phyloP scores from a whole-genome alignment of 2,329 filamentous ascomycete genomes.

The Alternaria solani region DNA sequence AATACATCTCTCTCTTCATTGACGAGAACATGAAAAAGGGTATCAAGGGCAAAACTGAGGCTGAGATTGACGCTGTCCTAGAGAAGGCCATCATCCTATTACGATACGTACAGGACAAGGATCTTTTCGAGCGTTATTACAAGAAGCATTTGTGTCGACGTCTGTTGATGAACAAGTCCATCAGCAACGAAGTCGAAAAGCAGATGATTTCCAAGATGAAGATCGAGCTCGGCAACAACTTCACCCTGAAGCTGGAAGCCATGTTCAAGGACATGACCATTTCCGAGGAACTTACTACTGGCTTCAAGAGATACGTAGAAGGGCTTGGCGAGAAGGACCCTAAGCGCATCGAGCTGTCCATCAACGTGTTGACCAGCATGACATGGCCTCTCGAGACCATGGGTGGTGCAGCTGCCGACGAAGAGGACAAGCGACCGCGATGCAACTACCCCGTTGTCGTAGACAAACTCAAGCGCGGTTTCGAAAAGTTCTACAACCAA shows the following conservation, averaged over 20 bases:
- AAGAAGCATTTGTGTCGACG: conserved; percentile 94
- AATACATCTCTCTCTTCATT: conserved; percentile 95
- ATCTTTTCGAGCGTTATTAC: conserved; percentile 96
- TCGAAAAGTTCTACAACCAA: conserved; percentile 86
- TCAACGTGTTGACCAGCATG: conserved; percentile 89
- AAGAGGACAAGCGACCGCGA: conserved; percentile 54
- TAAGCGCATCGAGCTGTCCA: conserved; percentile 77
- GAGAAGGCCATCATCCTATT: conserved; percentile 90
- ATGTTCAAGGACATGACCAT: conserved; percentile 98
- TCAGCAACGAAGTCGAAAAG: conserved; percentile 91
- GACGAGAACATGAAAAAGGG: conserved; percentile 96
- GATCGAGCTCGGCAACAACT: conserved; percentile 91
- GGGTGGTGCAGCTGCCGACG: conserved; percentile 64
- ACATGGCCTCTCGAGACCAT: conserved; percentile 95
- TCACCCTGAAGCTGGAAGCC: conserved; percentile 90
- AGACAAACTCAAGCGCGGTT: conserved; percentile 78
- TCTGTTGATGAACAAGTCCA: conserved; percentile 85
- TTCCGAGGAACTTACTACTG: conserved; percentile 80
- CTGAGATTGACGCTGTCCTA: conserved; percentile 81
- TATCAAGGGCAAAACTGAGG: conserved; percentile 90
- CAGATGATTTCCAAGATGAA: conserved; percentile 98
- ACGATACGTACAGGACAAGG: conserved; percentile 88
- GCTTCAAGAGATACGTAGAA: conserved; percentile 76
- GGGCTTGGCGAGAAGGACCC: conserved; percentile 64
- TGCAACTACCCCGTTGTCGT: conserved; percentile 81